A percentile compares a stretch with the other conserved stretches of the same genome.
Evolutionary conservation across 495 filamentous ascomycete species (phyloP).

Genomic region (Lindgomyces ingoldianus): DNA sequence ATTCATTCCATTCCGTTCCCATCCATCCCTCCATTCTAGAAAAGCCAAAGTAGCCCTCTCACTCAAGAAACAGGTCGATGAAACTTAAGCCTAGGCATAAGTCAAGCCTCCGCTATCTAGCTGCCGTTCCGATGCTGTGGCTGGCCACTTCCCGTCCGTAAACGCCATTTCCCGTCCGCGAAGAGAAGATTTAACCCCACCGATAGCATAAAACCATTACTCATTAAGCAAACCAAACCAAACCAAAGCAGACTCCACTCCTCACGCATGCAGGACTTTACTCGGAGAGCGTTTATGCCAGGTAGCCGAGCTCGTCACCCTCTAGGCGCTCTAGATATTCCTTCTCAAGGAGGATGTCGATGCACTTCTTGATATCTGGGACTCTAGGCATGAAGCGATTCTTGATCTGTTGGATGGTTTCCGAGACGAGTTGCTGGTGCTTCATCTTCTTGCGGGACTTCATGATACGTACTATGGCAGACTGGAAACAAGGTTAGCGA

Average conservation of each 20-base stretch:
- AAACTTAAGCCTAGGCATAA: background rate
- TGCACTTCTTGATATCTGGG: conserved; percentile 97
- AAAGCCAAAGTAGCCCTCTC: background rate
- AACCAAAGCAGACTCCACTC: background rate
- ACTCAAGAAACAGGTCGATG: background rate
- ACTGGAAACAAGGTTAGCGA: conserved; percentile 56
- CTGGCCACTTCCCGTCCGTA: background rate
- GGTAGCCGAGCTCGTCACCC: conserved; percentile 89
- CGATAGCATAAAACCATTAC: background rate
- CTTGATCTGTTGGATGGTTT: conserved; percentile 93
- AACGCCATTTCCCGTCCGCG: background rate
- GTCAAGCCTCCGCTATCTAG: background rate
- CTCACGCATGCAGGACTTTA: background rate
- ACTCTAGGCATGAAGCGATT: conserved; percentile 92
- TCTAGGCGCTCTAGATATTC: conserved; percentile 96
- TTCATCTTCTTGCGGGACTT: conserved; percentile 99
- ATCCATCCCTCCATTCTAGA: no score
- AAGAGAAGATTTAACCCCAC: background rate
- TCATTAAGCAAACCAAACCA: background rate
- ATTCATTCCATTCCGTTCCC: background rate
- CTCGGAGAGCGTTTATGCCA: conserved; percentile 59
- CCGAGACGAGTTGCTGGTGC: conserved; percentile 87
- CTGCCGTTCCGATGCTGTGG: background rate
- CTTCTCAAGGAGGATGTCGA: conserved; percentile 98
- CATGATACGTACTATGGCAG: conserved; percentile 98